Conservation (phyloP, 345 rosid genomes). For the Brassica cretica region DNA sequence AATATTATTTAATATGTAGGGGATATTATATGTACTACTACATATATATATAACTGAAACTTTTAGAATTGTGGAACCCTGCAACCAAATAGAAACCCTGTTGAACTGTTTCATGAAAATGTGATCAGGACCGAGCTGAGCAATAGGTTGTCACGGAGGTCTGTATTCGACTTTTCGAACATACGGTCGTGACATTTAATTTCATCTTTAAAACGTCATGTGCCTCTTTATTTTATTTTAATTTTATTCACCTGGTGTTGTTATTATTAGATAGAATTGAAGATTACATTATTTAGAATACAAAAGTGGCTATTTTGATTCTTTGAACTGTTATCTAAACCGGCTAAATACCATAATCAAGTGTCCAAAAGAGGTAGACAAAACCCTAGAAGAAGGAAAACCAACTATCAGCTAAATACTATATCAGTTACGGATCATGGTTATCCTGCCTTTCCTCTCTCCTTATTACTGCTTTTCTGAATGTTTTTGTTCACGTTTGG, state of each 20-base stretch:
- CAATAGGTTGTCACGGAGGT: conserved; percentile 37
- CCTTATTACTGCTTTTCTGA: not conserved
- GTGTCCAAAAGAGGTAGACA: not conserved
- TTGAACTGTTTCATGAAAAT: not conserved
- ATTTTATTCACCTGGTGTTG: not conserved
- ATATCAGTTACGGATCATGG: not conserved
- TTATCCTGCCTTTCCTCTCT: not conserved
- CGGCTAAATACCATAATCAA: not conserved
- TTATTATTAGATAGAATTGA: not conserved
- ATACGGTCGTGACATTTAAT: conserved; percentile 29
- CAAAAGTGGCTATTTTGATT: not conserved
- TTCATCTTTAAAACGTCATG: conserved; percentile 2
- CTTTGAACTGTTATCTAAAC: not conserved
- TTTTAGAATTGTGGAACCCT: not conserved
- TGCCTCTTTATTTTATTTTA: not conserved
- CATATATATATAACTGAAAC: not conserved
- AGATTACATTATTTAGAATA: not conserved
- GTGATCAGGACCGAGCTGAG: conserved; percentile 28
- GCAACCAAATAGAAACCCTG: not conserved
- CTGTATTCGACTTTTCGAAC: conserved; percentile 13
- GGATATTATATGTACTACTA: not conserved
- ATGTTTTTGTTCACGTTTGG: not conserved
- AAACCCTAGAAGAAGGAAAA: not conserved
- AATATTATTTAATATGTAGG: not conserved
- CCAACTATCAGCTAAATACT: not conserved